Base-by-base conservation (phyloP, 345 rosid genomes). In the Linum trigynum region DNA sequence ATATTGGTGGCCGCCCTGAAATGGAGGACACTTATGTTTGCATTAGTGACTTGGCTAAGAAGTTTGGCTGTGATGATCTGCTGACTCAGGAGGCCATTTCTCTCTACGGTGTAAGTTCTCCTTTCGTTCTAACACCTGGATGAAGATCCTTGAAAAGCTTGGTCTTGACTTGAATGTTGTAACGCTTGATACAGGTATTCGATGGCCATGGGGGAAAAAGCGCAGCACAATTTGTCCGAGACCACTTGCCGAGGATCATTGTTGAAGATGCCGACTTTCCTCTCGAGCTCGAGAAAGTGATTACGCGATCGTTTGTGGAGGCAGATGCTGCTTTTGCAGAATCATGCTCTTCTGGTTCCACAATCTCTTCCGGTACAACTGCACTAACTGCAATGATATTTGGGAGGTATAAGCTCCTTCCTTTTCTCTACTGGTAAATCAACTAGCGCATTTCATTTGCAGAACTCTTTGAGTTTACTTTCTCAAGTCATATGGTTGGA, bases 21-120 rank as follows among this genome's bases (percentile, higher is more conserved):
- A 89, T 92, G 96, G 98, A 92, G 75, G 98, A 92, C 70, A 86
- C 88, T 16, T 79, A 84, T 71, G 59, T 89, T 67, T 87, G 98
- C 81, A 89, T 92, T 39, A 78, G 75, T 3, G 83, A 89, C 71
- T 65, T 92, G 75, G 82, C 89, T 57, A 72, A 77, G 73, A 81
- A 74, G 14, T 82, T 82, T 70, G 81, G 86, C 65, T 57, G 37
- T 41, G 36, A 23, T 23, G 32, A 70, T 71, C 67, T 71, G 61
- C 74, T 66, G 63, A 62, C 43, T 43, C 78, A 74, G 16, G 75
- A 74, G 41, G 69, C 84, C 17, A 77, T 86, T 72, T 83, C 92
- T 68, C 86, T 92, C 70, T 89, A 83, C 68, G 96, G 95, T 12
- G 96, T 87, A 76, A 76, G 83, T 74, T 77, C 32, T 23, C 57